Evolutionary conservation across 2,329 filamentous ascomycete species (phyloP).

Genomic region (Alternaria ventricosa): DNA sequence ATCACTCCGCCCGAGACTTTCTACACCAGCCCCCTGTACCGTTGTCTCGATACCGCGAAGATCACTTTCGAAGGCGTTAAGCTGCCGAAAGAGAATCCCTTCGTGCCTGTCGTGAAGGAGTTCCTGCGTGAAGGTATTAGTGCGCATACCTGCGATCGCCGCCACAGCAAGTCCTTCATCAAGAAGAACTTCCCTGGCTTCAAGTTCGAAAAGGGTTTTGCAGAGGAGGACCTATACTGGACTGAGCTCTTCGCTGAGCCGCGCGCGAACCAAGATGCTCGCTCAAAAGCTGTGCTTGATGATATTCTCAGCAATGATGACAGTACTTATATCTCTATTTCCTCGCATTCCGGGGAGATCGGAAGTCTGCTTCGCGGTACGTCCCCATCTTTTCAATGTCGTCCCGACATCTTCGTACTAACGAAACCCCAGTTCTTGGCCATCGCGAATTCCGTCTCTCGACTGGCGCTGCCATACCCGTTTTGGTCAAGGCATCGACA

Average conservation of each 20-base stretch:
- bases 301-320: conserved; percentile 60
- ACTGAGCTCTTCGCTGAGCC: conserved; percentile 57
- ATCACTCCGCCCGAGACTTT: conserved; percentile 69
- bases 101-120: conserved; percentile 68
- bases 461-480: conserved; percentile 73
- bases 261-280: conserved; percentile 57
- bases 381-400: background rate
- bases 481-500: conserved; percentile 67
- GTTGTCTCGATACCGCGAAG: conserved; percentile 68
- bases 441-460: conserved; percentile 67
- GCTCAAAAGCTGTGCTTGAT: conserved; percentile 56
- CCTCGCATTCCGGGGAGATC: conserved; percentile 66
- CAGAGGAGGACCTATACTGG: conserved; percentile 65
- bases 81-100: conserved; percentile 59
- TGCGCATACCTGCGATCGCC: conserved; percentile 72
- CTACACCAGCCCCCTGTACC: conserved; percentile 68
- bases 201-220: conserved; percentile 66
- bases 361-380: conserved; percentile 57
- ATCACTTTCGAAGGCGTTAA: conserved; percentile 64
- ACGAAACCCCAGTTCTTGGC: conserved; percentile 54
- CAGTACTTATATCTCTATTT: conserved; percentile 60
- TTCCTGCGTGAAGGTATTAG: conserved; percentile 69
- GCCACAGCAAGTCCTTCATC: conserved; percentile 64
- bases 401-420: background rate
- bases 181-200: conserved; percentile 59